Percentiles rank a stretch among this genome's conserved stretches.
These are phyloP conservation scores for Leccinum imitatum DNA, from an alignment of 768 basidiomycete species.

Conservation along the genomic window DNA sequence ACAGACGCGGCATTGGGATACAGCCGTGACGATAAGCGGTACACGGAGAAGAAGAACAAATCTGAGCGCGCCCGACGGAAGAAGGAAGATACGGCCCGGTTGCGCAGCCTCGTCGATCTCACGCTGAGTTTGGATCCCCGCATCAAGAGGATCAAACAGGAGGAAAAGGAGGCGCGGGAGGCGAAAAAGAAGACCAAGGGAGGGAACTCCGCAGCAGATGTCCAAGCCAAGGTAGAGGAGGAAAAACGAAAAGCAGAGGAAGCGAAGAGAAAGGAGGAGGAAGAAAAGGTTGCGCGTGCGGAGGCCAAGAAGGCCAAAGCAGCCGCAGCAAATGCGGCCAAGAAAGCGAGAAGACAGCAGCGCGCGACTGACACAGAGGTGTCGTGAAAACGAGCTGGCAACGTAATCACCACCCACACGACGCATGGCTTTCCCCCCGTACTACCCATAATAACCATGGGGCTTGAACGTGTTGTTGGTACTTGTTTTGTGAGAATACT, in stretches of 20 bases:
- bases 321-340: conserved; percentile 85
- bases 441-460: conserved; percentile 6
- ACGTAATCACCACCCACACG: not conserved
- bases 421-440: not conserved
- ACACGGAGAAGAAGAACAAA: conserved; percentile 99
- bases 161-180: conserved; percentile 93
- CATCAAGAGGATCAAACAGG: conserved; percentile 94
- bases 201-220: conserved; percentile 42
- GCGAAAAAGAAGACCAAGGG: conserved; percentile 76
- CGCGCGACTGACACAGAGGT: conserved; percentile 46
- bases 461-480: conserved; percentile 1
- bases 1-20: conserved; percentile 6
- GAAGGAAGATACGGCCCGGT: conserved; percentile 93
- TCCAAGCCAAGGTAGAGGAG: conserved; percentile 51
- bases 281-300: conserved; percentile 70
- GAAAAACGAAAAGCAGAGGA: conserved; percentile 67
- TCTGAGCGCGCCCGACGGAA: conserved; percentile 92
- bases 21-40: conserved; percentile 97
- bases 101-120: conserved; percentile 84
- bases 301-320: conserved; percentile 85
- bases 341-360: conserved; percentile 77
- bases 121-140: conserved; percentile 85
- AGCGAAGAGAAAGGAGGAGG: conserved; percentile 74
- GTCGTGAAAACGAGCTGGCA: conserved; percentile 6
- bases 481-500: conserved; percentile 6